Evolutionary conservation across 2,329 filamentous ascomycete genomes (phyloP).

Genomic region (Ophiocordyceps camponoti-floridani): DNA sequence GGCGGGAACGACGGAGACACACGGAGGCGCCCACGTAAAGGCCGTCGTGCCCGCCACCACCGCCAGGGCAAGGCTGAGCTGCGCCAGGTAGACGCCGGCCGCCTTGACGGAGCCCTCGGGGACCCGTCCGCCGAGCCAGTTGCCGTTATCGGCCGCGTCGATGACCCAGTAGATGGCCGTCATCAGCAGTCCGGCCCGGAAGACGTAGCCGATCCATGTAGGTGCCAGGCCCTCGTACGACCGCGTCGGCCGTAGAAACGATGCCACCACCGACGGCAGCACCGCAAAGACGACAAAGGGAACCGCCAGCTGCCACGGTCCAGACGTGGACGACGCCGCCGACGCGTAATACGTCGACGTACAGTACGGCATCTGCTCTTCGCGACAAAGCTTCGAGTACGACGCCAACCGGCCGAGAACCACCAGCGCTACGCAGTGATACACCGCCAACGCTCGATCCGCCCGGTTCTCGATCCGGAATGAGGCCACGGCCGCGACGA

Average conservation of each 20-base stretch:
- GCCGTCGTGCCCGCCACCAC: slow-evolving; percentile 71
- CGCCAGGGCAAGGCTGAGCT: slow-evolving; percentile 61
- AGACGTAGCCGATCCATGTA: slow-evolving; percentile 64
- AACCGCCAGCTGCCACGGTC: slow-evolving; percentile 71
- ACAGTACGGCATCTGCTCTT: slow-evolving; percentile 97
- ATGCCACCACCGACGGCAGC: slow-evolving; percentile 59
- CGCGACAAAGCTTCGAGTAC: slow-evolving; percentile 79
- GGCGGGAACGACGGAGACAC: slow-evolving; percentile 50
- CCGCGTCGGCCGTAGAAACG: slow-evolving; percentile 63
- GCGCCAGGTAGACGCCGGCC: slow-evolving; percentile 59
- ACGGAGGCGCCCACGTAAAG: slow-evolving; percentile 73
- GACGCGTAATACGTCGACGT: slow-evolving; percentile 92
- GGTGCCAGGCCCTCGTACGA: slow-evolving; percentile 79
- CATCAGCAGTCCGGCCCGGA: slow-evolving; percentile 59
- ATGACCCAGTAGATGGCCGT: slow-evolving; percentile 74
- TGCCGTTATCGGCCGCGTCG: slow-evolving; percentile 71
- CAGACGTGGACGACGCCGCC: slow-evolving; percentile 77
- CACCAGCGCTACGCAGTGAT: slow-evolving; percentile 73
- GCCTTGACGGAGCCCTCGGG: slow-evolving; percentile 51
- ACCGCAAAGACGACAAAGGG: slow-evolving; percentile 56
- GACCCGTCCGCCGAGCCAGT: slow-evolving; percentile 47
- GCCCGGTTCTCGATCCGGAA: slow-evolving; percentile 48
- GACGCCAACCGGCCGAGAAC: slow-evolving; percentile 64
- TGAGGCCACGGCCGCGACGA: slow-evolving; percentile 56
- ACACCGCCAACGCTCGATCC: slow-evolving; percentile 60